Base-by-base conservation (phyloP, 1,284 basidiomycete species). In the Boletus hoseneyae region DNA sequence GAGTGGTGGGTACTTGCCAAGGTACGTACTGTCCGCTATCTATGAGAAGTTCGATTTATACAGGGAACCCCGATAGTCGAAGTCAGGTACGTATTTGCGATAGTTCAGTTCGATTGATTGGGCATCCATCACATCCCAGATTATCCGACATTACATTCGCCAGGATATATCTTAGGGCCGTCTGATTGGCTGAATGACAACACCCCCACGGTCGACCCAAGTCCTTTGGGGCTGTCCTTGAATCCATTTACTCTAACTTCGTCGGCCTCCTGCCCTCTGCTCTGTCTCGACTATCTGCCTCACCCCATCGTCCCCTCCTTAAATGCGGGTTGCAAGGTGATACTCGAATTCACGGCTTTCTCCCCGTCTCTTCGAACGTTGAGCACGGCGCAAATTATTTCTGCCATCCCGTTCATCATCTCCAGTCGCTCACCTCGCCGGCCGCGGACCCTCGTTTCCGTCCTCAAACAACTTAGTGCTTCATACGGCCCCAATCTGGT, bases 401-500 rank as follows among this genome's bases (percentile, higher is more conserved):
- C 66, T 5, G 46, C 55, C 6, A 34, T 67, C 15, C 64, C 67
- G 2, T 65, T 69, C 35, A 56, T 64, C 41, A 36, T 54, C 6
- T 51, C 64, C 29, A 38, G 43, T 16, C 46, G 35, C 15, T 47
- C 52, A 16, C 51, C 39, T 33, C 57, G 63, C 46, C 39, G 43
- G 7, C 65, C 63, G n/a, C 60, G 53, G n/a, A 19, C 54, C 19
- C 57, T 64, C n/a, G 36, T 45, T 2, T 57, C 57, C 13, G 54
- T 66, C 27, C 53, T 69, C 13, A 23, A 58, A 46, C 52, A 57
- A 3, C 53, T 69, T 23, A 35, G 15, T 35, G 18, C 50, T 50
- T 43, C 62, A 52, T 29, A 71, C 64, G 34, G 66, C 63, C 8
- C 69, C 67, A 19, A 62, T 71, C 11, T 74, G n/a, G 63, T 53